phyloP scores from a whole-genome alignment of 306 rosid genomes.

The Vachellia collinsii region DNA sequence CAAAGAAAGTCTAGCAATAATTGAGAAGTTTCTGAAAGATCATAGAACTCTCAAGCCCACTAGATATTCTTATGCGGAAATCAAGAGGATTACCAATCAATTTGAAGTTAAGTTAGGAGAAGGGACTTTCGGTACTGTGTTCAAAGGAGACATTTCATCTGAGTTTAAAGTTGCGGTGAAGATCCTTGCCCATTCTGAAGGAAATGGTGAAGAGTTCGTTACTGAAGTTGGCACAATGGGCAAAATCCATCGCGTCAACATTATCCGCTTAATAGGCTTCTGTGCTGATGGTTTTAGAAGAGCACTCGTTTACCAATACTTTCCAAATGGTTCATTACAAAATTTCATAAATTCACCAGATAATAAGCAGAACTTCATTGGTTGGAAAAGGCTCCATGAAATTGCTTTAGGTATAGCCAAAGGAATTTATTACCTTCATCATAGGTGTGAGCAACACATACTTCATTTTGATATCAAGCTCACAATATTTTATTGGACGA shows the following conservation, averaged over 20 bases:
- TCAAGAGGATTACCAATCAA: slow-evolving; percentile 8
- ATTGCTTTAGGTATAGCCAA: slow-evolving; percentile 3
- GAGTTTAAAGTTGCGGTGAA: background rate
- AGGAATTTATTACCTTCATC: slow-evolving; percentile 17
- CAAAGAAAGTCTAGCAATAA: background rate
- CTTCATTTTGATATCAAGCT: slow-evolving; percentile 19
- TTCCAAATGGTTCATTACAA: background rate
- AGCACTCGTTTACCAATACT: background rate
- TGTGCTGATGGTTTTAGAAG: slow-evolving; percentile 4
- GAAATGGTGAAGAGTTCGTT: slow-evolving; percentile 6
- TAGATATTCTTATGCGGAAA: slow-evolving; percentile 4
- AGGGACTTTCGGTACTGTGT: background rate
- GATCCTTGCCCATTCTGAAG: background rate
- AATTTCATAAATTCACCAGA: background rate
- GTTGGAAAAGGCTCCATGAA: background rate
- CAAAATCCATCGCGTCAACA: background rate
- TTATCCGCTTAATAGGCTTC: background rate
- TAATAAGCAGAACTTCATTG: background rate
- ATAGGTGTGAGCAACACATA: slow-evolving; percentile 3
- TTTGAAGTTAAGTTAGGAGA: background rate
- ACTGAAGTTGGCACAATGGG: slow-evolving; percentile 8
- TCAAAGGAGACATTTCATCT: background rate
- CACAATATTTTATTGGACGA: background rate
- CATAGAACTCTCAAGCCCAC: background rate
- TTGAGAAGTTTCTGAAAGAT: slow-evolving; percentile 9